A percentile compares a stretch with the other conserved stretches of the same genome.
phyloP scores from a whole-genome alignment of 2,329 filamentous ascomycete species.

The Beauveria sp. region DNA sequence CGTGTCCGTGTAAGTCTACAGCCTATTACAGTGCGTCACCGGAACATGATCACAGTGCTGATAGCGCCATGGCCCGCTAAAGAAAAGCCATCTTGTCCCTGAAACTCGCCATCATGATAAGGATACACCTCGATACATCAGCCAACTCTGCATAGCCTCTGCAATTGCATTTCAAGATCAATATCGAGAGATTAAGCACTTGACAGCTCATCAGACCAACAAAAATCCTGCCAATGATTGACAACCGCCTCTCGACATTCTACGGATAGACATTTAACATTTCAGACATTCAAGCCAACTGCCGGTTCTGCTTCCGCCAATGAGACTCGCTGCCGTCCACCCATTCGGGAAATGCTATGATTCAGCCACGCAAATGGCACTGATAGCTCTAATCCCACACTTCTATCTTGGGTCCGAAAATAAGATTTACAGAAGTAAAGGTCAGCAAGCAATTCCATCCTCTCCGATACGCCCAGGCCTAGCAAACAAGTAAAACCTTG shows the following conservation, averaged over 20 bases:
- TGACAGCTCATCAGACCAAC: background rate
- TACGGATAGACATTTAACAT: no score
- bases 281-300: background rate
- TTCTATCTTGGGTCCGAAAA: background rate
- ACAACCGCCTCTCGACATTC: no score
- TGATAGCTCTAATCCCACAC: background rate
- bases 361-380: background rate
- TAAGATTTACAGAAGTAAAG: background rate
- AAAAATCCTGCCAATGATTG: no score
- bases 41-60: no score
- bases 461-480: no score
- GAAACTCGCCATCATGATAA: no score
- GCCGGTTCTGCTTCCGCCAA: background rate
- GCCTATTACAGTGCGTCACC: background rate
- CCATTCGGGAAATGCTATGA: background rate
- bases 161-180: no score
- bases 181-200: no score
- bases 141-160: no score
- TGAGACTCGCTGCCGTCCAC: background rate
- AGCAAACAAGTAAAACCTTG: no score
- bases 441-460: background rate
- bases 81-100: no score
- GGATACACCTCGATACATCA: no score
- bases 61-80: background rate
- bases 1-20: background rate